These are phyloP conservation scores for Porcisia deanei DNA, from an alignment of 208 protist species.

Conservation along the genomic window DNA sequence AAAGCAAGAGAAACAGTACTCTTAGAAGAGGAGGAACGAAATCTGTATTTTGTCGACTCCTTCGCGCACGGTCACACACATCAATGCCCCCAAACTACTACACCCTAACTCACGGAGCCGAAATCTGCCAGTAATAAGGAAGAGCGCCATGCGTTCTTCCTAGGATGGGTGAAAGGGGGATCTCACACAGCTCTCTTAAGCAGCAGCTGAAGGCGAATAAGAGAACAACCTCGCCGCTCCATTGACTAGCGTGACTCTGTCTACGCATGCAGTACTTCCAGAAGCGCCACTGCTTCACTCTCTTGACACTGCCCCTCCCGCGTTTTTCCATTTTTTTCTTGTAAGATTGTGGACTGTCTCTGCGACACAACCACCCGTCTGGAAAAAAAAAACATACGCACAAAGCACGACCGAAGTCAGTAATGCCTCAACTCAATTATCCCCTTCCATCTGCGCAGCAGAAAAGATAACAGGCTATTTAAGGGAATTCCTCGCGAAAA, in stretches of 20 bases:
- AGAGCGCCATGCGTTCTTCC: not conserved
- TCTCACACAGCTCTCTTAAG: not conserved
- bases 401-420: not conserved
- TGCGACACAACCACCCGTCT: not conserved
- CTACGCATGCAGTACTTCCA: not conserved
- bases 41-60: not conserved
- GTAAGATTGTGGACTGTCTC: not conserved
- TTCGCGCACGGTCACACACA: too few species aligned
- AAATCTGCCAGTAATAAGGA: not conserved
- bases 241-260: not conserved
- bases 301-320: not conserved
- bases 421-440: not conserved
- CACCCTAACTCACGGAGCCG: not conserved
- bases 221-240: not conserved
- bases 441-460: not conserved
- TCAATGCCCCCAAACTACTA: not conserved
- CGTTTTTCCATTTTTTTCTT: not conserved
- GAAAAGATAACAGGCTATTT: not conserved
- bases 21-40: not conserved
- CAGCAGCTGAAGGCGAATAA: not conserved
- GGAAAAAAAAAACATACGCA: constrained; percentile 4
- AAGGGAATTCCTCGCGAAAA: not conserved
- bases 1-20: not conserved
- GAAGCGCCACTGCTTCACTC: not conserved
- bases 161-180: not conserved